Evolutionary conservation across 1,139 yeast genomes (phyloP), one percentile per base, ranked within the genome.

Genomic region (Yamadazyma aaseri): DNA sequence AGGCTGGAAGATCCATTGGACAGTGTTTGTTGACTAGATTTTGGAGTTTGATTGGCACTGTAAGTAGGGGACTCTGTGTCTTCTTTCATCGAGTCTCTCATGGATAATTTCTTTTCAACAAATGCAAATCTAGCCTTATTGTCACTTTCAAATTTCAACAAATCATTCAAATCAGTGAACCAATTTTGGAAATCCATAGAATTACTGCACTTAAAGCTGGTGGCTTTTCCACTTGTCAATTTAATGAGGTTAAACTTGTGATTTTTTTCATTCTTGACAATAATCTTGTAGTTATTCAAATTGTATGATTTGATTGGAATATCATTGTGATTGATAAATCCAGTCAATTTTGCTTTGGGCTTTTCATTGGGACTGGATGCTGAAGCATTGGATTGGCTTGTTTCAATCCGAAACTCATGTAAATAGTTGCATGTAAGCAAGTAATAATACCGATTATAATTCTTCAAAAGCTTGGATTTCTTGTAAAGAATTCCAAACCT

Each of bases 371-470:
- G 27, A 22, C 18, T 22, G 4, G 33, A 18, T 14, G 34, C 32
- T n/a, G 38, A 32, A 14, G 15, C 21, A 7, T 17, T 28, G n/a
- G n/a, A n/a, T 27, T 15, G 45, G 20, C 56, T 56, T 13, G 46
- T 46, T 26, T 66, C 73, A 32, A 65, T 51, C 39, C 56, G 62
- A 49, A 67, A 70, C 46, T 70, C 75, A 44, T 70, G 76, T 20
- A 70, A 50, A 41, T 64, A 70, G 47, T 69, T 70, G 45, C 74
- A 65, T 2, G 73, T 65, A 44, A 70, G 58, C 16, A 70, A 56
- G 37, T 66, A 69, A 45, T 60, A 68, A 46, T 47, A 55, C 11
- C 67, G 48, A 28, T 57, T 63, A 41, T 70, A 70, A 34, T 60
- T 66, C 44, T 70, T 70, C 44, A 69, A 50, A 21, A 70, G 42